Base-by-base conservation (phyloP, 139 green algal genomes). In the Ettlia oleoabundans region DNA sequence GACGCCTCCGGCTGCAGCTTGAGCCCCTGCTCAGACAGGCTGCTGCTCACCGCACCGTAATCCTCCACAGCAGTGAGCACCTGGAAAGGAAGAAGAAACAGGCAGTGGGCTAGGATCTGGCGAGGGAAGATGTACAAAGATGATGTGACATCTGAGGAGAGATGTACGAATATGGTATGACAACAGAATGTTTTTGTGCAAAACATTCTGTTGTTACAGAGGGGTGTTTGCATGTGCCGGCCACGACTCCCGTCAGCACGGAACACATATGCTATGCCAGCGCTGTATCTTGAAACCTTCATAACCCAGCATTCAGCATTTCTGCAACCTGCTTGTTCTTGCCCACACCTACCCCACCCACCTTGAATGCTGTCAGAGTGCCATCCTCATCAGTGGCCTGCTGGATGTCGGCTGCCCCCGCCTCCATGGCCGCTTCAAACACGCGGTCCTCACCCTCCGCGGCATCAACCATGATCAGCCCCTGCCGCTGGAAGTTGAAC, bases 401-500 rank as follows among this genome's bases (percentile, higher is more conserved):
- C 79, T 84, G 72, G 30, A 96, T 74, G 78, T 96, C 93, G 18
- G 93, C 88, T 1, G 89, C 91, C 2, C 91, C 91, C n/a, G 93
- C 91, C 64, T 96, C 92, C 84, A 95, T 92, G 47, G 92, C 94
- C 35, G 90, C 92, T 86, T 95, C 89, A 83, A 98, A 92, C 52
- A 94, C 85, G 51, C 78, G 37, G 38, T 92, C 88, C 65, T 91
- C 89, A 6, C 89, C 89, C 70, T 90, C 87, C 4, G 26, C 40
- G 4, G 67, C 63, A 1, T 62, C 47, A 30, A 92, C 83, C 67
- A 89, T 80, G 26, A 93, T 40, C 18, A 88, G 35, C 9, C 90
- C 91, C 30, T 85, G 75, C 26, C 92, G 79, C 76, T 89, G 67
- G 87, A 98, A 98, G 86, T 97, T 97, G 88, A 98, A 98, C 78